Percentiles rank a stretch among this genome's conserved stretches.
phyloP scores from a whole-genome alignment of 2,329 filamentous ascomycete genomes.

The Chaetomium globosum region DNA sequence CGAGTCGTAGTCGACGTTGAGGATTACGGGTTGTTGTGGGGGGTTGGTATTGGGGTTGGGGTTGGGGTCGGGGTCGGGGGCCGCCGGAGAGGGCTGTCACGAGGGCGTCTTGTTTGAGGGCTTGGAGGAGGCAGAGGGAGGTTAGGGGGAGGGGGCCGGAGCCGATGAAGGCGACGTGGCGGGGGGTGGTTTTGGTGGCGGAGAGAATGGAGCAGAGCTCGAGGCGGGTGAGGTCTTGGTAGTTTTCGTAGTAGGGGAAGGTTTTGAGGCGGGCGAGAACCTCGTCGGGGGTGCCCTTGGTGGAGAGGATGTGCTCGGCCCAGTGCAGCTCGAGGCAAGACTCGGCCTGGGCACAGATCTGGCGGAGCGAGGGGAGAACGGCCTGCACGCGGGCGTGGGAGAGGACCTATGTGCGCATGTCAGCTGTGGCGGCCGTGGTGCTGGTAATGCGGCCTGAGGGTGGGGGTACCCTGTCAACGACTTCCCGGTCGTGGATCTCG shows the following conservation, averaged over 20 bases:
- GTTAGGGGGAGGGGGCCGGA: conserved; percentile 55
- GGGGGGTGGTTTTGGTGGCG: conserved; percentile 39
- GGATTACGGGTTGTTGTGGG: conserved; percentile 19
- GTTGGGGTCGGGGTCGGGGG: neutral
- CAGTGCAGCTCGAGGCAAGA: conserved; percentile 50
- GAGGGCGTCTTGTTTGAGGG: conserved; percentile 37
- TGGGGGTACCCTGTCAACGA: conserved; percentile 29
- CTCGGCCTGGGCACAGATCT: conserved; percentile 50
- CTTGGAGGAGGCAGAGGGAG: conserved; percentile 48
- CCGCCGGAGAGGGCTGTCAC: neutral
- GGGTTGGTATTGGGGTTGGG: neutral
- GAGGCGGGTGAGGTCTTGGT: conserved; percentile 51
- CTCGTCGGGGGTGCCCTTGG: conserved; percentile 24
- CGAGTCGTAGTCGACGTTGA: conserved; percentile 34
- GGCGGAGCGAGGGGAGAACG: conserved; percentile 45
- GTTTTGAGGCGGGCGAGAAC: conserved; percentile 38
- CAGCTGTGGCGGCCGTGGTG: neutral
- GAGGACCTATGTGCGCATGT: conserved; percentile 40
- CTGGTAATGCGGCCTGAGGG: neutral
- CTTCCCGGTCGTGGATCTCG: conserved; percentile 32
- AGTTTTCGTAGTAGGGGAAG: conserved; percentile 56
- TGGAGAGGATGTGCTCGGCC: conserved; percentile 43
- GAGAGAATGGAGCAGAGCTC: conserved; percentile 49
- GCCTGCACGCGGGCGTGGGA: conserved; percentile 38
- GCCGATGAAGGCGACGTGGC: conserved; percentile 52